Conservation (phyloP, 768 basidiomycete species). For the Myochromella boudieri region DNA sequence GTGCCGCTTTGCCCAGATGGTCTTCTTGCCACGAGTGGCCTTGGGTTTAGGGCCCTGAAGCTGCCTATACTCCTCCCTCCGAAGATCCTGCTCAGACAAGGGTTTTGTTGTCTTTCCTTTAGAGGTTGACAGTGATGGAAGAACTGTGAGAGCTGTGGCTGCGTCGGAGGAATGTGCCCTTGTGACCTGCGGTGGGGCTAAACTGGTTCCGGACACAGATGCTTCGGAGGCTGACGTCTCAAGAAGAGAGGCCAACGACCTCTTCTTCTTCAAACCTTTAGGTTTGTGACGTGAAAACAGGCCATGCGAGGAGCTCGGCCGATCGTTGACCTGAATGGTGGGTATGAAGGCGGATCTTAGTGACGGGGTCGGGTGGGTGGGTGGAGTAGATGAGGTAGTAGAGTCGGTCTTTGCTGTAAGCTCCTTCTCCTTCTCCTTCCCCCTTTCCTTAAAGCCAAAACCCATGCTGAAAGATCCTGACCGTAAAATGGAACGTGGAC, state of each 20-base stretch:
- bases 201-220: conserved; percentile 1
- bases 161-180: conserved; percentile 15
- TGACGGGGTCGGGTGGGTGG: conserved; percentile 1
- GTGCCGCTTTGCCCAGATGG: conserved; percentile 37
- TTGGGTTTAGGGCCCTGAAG: neutral
- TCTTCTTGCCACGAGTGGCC: conserved; percentile 23
- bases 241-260: conserved; percentile 36
- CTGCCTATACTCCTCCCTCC: conserved; percentile 22
- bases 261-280: conserved; percentile 33
- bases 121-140: neutral
- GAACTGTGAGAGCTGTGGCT: neutral
- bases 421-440: conserved; percentile 26
- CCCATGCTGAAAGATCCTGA: conserved; percentile 37
- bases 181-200: conserved; percentile 4
- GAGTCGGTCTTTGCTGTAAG: conserved; percentile 1
- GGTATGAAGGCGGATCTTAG: conserved; percentile 10
- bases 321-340: conserved; percentile 6
- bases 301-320: conserved; percentile 18
- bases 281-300: conserved; percentile 18
- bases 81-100: conserved; percentile 5
- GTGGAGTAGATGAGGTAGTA: neutral
- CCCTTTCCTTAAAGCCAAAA: conserved; percentile 32
- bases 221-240: conserved; percentile 14
- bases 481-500: conserved; percentile 25
- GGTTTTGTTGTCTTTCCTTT: conserved; percentile 10